Percentiles rank a stretch among this genome's conserved stretches.
These are phyloP conservation scores for Trypanosoma theileri DNA, from an alignment of 208 protist species.

Conservation along the genomic window DNA sequence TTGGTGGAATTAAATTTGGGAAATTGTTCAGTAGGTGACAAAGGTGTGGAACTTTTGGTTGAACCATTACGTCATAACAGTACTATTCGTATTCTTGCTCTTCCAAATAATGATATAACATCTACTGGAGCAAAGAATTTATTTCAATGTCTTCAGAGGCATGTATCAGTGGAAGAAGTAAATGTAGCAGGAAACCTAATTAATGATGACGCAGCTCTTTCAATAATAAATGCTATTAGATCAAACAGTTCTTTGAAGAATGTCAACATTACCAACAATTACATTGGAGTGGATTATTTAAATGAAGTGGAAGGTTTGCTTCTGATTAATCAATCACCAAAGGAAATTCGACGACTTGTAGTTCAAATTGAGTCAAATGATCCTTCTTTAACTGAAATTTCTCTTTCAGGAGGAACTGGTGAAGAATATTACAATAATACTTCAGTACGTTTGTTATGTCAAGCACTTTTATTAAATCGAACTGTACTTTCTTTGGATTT, in stretches of 20 bases:
- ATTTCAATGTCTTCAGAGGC: conserved; percentile 48
- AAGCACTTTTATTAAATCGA: conserved; percentile 60
- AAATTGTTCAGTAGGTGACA: conserved; percentile 66
- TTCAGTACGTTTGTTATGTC: conserved; percentile 63
- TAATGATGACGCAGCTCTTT: conserved; percentile 44
- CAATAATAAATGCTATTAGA: conserved; percentile 59
- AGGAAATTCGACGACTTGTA: conserved; percentile 52
- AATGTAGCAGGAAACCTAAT: conserved; percentile 88
- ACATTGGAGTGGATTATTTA: conserved; percentile 44
- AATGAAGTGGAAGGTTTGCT: conserved; percentile 67
- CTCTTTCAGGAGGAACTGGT: conserved; percentile 51
- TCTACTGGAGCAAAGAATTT: conserved; percentile 56
- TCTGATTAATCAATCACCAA: conserved; percentile 76
- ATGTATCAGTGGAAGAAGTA: conserved; percentile 63
- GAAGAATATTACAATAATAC: conserved; percentile 65
- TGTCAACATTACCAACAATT: conserved; percentile 79
- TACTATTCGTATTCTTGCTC: conserved; percentile 64
- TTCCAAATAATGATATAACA: conserved; percentile 87
- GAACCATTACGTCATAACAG: conserved; percentile 60
- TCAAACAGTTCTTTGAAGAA: conserved; percentile 59
- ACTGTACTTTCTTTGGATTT: conserved; percentile 65
- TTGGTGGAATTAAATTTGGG: conserved; percentile 79
- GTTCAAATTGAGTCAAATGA: conserved; percentile 60
- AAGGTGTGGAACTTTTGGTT: conserved; percentile 57
- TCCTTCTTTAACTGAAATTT: conserved; percentile 41